Evolutionary conservation across 495 filamentous ascomycete species (phyloP), one percentile per base, ranked within the genome.

Genomic region (Podospora pseudopauciseta): DNA sequence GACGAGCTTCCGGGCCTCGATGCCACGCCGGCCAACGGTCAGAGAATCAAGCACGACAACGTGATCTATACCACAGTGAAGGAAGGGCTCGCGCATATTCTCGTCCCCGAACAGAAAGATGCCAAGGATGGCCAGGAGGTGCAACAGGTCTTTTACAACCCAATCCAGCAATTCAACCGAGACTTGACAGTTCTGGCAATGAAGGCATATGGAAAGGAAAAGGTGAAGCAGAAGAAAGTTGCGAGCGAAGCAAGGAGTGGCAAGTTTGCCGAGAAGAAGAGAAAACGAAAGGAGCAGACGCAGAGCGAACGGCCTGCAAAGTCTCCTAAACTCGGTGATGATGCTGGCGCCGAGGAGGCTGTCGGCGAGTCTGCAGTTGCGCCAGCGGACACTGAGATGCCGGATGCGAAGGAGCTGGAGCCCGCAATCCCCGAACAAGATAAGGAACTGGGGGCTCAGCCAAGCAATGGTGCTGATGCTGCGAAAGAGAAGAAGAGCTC

Each of bases 161-260:
- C 95, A 0, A 96, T 99, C 56, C 96, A 98, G 75, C 96, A 98
- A 77, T 99, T 97, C 83, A 99, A 99, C 80, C 88, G 95, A 11
- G 95, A 99, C 79, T 80, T 99, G 71, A 97, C 92, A 73, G 91
- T 97, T 34, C 85, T 98, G 23, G 91, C 93, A 19, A 96, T 98
- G 73, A 90, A 89, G 73, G 88, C 89, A 0, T 96, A 91, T 80
- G 91, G 89, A 0, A 88, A 95, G 64, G 88, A 92, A 68, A 75
- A 85, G 16, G 64, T 90, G 16, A 83, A 80, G 64, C 82, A 80
- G 55, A 83, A 83, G 72, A 71, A 75, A 55, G 68, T 71, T 65
- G 76, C 78, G 55, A 78, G 76, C 71, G 69, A 75, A 67, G 66
- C 66, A 66, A 72, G 71, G 73, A 83, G 76, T 53, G 77, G 80